Conservation (phyloP, 1,284 basidiomycete species). For the Sanghuangporus baumii region DNA sequence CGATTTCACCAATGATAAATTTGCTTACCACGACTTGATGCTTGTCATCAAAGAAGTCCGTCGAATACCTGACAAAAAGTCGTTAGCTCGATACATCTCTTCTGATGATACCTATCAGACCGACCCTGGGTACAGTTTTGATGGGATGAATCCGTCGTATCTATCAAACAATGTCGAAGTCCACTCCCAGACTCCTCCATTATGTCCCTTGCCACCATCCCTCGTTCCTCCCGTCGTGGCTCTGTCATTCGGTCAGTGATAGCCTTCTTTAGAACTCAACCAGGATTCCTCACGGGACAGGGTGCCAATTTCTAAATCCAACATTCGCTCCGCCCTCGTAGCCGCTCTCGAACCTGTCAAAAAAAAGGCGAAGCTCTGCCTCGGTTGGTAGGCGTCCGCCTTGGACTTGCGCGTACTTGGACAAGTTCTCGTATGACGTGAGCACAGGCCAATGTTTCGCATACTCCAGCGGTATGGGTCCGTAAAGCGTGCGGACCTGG, state of each 20-base stretch:
- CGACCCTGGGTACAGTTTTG: conserved; percentile 78
- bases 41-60: conserved; percentile 85
- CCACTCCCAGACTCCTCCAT: conserved; percentile 99
- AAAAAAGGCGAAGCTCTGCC: conserved; percentile 79
- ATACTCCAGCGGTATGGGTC: conserved; percentile 70
- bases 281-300: conserved; percentile 61
- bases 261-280: not conserved
- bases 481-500: conserved; percentile 82
- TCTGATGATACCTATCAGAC: conserved; percentile 17
- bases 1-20: not conserved
- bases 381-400: conserved; percentile 92
- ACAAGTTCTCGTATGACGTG: conserved; percentile 76
- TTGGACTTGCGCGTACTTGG: conserved; percentile 74
- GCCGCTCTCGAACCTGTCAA: conserved; percentile 61
- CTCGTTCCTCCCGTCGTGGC: conserved; percentile 53
- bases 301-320: conserved; percentile 93
- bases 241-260: conserved; percentile 30
- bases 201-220: conserved; percentile 56
- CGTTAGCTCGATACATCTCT: not conserved
- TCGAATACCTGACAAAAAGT: conserved; percentile 53
- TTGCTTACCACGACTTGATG: conserved; percentile 78
- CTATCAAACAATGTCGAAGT: conserved; percentile 75
- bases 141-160: conserved; percentile 72
- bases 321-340: conserved; percentile 75
- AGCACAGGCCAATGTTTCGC: conserved; percentile 86